Evolutionary conservation across 352 stramenopile species (phyloP).

Genomic region (Globisporangium iwayamae): DNA sequence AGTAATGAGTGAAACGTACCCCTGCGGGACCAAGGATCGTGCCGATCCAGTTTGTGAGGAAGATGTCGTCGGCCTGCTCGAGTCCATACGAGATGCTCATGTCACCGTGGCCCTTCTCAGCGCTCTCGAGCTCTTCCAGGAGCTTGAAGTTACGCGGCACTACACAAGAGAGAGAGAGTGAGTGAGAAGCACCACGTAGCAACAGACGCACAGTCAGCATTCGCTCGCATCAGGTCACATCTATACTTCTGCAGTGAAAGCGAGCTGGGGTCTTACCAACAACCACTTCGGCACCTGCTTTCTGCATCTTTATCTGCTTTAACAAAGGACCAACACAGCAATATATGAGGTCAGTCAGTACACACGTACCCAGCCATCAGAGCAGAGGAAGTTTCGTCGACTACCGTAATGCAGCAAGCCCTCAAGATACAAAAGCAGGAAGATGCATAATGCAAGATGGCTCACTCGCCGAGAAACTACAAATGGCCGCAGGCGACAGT

Average conservation of each 20-base stretch:
- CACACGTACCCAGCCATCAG: not conserved
- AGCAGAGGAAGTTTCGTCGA: not conserved
- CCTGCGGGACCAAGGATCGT: slow-evolving; percentile 95
- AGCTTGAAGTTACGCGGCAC: slow-evolving; percentile 94
- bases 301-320: slow-evolving; percentile 44
- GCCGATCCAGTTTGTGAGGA: slow-evolving; percentile 98
- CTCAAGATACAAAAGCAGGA: no score
- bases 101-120: slow-evolving; percentile 91
- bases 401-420: no score
- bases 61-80: slow-evolving; percentile 96
- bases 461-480: not conserved
- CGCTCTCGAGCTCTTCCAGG: slow-evolving; percentile 90
- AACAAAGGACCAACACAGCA: not conserved
- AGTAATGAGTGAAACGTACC: slow-evolving; percentile 53
- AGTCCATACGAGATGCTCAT: slow-evolving; percentile 95
- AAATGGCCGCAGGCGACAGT: not conserved
- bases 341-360: not conserved
- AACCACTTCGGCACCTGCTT: slow-evolving; percentile 77
- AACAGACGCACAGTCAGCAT: not conserved
- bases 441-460: no score
- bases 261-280: slow-evolving; percentile 36
- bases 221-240: not conserved
- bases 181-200: not conserved
- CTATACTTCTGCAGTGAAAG: not conserved
- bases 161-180: slow-evolving; percentile 13